Base-by-base conservation (phyloP, 495 filamentous ascomycete genomes). In the Xylaria nigripes region DNA sequence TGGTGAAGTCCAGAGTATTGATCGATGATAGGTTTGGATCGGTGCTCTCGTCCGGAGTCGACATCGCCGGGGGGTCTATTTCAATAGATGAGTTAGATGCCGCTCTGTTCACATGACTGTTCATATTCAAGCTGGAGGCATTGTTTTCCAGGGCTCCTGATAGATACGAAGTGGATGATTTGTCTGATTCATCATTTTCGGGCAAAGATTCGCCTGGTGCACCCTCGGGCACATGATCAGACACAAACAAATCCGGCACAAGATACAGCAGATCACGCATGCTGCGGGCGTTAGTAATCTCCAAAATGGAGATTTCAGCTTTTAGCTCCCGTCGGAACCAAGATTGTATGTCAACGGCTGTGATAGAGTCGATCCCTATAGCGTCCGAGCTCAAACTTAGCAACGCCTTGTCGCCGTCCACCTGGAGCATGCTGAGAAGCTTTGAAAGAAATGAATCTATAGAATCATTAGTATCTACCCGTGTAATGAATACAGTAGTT, bases 271-370 rank as follows among this genome's bases (percentile, higher is more conserved):
- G 36, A 18, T 60, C 50, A 0, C 7, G 8, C 16, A 76, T 62
- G 12, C 69, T 67, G 1, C 46, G 46, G 0, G 68, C 71, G 6
- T 67, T 58, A 0, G 81, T 24, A 12, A 80, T 69, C 62, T 80
- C 76, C 49, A 81, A 64, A 0, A 79, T 74, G 0, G 77, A 70
- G 1, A 80, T 53, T 34, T 80, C 70, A 10, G 67, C 61, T 0
- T 63, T 55, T 0, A 76, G 34, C 6, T 64, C 58, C 47, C 71
- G 72, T 25, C 60, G 60, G 27, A 75, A 67, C 76, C 76, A 79
- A 0, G 59, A 48, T 0, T 73, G 68, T 0, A 76, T 51, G 22
- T 73, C 71, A 1, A 76, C 68, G 0, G 76, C 74, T 0, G 75
- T 55, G 6, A 63, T 34, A 38, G 64, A 55, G 51, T 63, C 57